A percentile compares a stretch with the other conserved stretches of the same genome.
These are phyloP conservation scores for Discostella stelligera DNA, from an alignment of 352 stramenopile genomes.

Conservation along the genomic window DNA sequence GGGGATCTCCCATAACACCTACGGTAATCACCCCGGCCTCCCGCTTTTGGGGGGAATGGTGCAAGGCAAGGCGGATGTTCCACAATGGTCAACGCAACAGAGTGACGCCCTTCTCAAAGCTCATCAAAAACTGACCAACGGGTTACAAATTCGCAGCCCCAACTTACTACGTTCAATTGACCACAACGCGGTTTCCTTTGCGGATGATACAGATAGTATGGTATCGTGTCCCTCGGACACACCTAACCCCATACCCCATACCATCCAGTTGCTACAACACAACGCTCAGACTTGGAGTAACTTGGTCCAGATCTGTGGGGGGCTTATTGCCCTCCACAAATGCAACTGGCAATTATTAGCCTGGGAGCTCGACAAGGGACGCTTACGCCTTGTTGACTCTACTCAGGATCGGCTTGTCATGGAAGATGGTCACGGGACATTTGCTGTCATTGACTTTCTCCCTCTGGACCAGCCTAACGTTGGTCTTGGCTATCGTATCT, in stretches of 20 bases:
- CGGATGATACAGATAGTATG: slow-evolving; percentile 24
- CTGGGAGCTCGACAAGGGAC: neutral
- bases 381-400: no score
- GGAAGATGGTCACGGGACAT: neutral
- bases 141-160: neutral
- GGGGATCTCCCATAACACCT: slow-evolving; percentile 5
- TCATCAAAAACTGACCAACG: slow-evolving; percentile 1
- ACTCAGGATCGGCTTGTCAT: neutral
- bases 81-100: neutral
- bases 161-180: neutral
- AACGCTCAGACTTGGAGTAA: slow-evolving; percentile 7
- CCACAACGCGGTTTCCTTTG: slow-evolving; percentile 21
- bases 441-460: neutral
- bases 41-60: slow-evolving; percentile 13
- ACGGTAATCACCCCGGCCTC: neutral
- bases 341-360: slow-evolving; percentile 3
- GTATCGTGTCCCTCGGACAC: neutral
- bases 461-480: neutral
- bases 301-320: no score
- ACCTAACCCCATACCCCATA: neutral
- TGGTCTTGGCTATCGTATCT: neutral
- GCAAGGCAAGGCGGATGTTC: slow-evolving; percentile 19
- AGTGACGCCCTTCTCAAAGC: slow-evolving; percentile 17
- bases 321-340: neutral
- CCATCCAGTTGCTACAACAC: neutral